Evolutionary conservation across 768 basidiomycete genomes (phyloP).

Genomic region (Xerocomellus chrysenteron): DNA sequence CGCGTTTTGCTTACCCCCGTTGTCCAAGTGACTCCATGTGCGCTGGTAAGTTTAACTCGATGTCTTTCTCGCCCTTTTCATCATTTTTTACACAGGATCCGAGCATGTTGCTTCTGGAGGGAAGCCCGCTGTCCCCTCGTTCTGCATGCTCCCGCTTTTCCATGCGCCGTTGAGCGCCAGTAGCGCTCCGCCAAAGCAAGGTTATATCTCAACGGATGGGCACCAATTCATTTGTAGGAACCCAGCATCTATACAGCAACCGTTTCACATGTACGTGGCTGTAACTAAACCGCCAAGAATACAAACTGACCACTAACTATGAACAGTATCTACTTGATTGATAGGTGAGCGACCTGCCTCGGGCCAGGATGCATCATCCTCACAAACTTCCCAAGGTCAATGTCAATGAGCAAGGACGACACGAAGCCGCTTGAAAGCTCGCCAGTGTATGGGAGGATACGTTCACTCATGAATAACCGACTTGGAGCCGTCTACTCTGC

Average conservation of each 20-base stretch:
- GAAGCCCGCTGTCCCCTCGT: constrained; percentile 46
- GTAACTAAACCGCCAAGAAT: not conserved
- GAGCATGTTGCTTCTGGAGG: constrained; percentile 45
- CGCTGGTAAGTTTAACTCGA: constrained; percentile 32
- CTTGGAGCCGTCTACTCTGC: constrained; percentile 58
- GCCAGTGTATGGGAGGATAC: constrained; percentile 34
- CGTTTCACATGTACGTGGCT: constrained; percentile 56
- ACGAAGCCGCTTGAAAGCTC: constrained; percentile 39
- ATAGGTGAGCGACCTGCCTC: constrained; percentile 7
- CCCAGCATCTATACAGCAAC: constrained; percentile 46
- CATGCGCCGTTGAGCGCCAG: constrained; percentile 37
- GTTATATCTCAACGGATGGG: constrained; percentile 56
- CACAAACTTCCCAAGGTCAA: constrained; percentile 37
- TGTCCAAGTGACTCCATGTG: constrained; percentile 51
- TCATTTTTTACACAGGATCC: constrained; percentile 35
- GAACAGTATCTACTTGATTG: constrained; percentile 22
- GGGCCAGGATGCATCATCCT: not conserved
- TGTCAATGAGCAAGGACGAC: constrained; percentile 47
- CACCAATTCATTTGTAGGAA: constrained; percentile 55
- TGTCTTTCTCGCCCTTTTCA: not conserved
- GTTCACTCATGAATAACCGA: constrained; percentile 41
- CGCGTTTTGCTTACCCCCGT: not conserved
- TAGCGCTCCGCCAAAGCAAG: constrained; percentile 26
- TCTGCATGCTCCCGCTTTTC: constrained; percentile 55
- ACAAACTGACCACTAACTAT: not conserved